Evolutionary conservation across 2,329 filamentous ascomycete genomes (phyloP), one percentile per base, ranked within the genome.

Genomic region (Didymella glomerata): DNA sequence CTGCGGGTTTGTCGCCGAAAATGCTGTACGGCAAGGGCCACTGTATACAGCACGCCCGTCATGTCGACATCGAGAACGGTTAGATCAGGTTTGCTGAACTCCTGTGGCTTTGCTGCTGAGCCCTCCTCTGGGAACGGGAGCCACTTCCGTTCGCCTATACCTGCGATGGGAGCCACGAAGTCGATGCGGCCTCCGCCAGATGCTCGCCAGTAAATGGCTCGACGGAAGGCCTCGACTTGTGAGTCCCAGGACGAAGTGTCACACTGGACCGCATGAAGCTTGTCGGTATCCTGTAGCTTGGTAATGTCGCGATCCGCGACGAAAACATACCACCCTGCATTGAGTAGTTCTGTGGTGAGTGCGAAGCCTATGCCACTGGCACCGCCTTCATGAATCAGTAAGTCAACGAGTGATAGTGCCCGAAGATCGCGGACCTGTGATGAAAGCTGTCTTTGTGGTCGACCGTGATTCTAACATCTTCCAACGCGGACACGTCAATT

Each of bases 241-340:
- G 75, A 77, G 2, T 74, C 69, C 77, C 77, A 79, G 30, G 68
- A 67, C 2, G 73, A 63, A n/a, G 73, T 70, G 48, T 79, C 71
- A 48, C 74, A 68, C 41, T 71, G 53, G 18, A 72, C 62, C 25
- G 68, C 72, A 27, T 70, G 53, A 1, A 70, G 60, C 18, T 54
- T 60, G 2, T 53, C 41, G 13, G n/a, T 28, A 3, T 48, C 14
- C 55, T 73, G 30, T 9, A 73, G 69, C 9, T 60, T 64, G 22
- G 58, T 10, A n/a, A 72, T 54, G 58, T 78, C 69, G 30, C 63
- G 61, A 57, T 80, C 78, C 28, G 84, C 77, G 2, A 84, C 82
- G 55, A 81, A 82, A 34, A 86, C 81, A 38, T 80, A 78, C 60
- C 84, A 81, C 65, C 68, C 67, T 59, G 67, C 63, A 3, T 50